phyloP scores from a whole-genome alignment of 306 rosid species.

The Fagus sylvatica region DNA sequence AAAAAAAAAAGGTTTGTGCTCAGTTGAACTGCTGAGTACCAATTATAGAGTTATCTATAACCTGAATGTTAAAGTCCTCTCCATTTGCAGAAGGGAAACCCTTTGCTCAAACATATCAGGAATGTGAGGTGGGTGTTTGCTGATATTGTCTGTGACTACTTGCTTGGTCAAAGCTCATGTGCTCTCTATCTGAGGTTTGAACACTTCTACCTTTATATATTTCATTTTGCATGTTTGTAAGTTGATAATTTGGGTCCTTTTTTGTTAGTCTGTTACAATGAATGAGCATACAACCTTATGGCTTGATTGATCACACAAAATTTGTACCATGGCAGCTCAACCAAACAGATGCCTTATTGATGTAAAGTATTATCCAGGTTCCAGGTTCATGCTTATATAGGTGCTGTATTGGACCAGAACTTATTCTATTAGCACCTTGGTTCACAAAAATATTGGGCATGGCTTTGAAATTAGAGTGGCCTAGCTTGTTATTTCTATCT shows the following conservation, averaged over 20 bases:
- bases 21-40: neutral
- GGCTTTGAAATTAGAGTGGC: neutral
- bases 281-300: neutral
- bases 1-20: neutral
- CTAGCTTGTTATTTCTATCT: neutral
- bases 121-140: slow-evolving; percentile 91
- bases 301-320: neutral
- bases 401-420: neutral
- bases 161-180: slow-evolving; percentile 87
- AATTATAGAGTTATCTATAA: neutral
- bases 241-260: neutral
- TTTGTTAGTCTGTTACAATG: neutral
- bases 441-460: neutral
- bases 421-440: neutral
- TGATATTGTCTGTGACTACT: slow-evolving; percentile 85
- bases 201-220: slow-evolving; percentile 1
- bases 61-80: neutral
- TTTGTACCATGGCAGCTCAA: slow-evolving; percentile 1
- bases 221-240: slow-evolving; percentile 13
- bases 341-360: neutral
- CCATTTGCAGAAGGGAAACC: slow-evolving; percentile 77
- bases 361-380: neutral
- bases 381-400: neutral
- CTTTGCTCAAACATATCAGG: slow-evolving; percentile 90
- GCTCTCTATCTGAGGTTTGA: slow-evolving; percentile 91